Evolutionary conservation across 73 alveolate species (phyloP).

Genomic region (Tetrahymena borealis): DNA sequence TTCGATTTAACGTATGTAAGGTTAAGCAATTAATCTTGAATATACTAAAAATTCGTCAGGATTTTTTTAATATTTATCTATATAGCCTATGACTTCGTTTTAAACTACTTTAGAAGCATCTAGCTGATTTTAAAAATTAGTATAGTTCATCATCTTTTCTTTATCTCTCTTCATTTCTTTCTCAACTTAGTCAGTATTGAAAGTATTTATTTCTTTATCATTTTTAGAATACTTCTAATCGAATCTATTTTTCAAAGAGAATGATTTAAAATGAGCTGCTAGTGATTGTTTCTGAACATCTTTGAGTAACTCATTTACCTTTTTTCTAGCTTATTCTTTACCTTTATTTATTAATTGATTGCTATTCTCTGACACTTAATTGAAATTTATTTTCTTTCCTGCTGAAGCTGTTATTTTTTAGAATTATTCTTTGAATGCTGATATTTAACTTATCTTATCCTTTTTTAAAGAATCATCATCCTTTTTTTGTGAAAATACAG

Average conservation of each 20-base stretch:
- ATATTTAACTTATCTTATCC: background rate
- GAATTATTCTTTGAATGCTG: background rate
- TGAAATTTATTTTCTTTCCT: background rate
- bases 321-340: background rate
- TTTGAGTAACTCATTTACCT: background rate
- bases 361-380: background rate
- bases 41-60: background rate
- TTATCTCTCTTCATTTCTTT: background rate
- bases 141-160: background rate
- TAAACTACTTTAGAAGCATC: background rate
- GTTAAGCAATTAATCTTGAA: background rate
- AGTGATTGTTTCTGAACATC: background rate
- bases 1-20: background rate
- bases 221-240: background rate
- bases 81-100: background rate
- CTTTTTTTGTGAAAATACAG: background rate
- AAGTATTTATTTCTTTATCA: background rate
- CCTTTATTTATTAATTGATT: background rate
- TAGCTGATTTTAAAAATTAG: background rate
- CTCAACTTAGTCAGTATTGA: background rate
- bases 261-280: background rate
- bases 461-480: background rate
- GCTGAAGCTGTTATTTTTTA: background rate
- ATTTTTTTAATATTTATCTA: background rate
- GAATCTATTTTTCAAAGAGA: background rate